Evolutionary conservation across 2,329 filamentous ascomycete genomes (phyloP).

Genomic region (Verticillium alfalfae): DNA sequence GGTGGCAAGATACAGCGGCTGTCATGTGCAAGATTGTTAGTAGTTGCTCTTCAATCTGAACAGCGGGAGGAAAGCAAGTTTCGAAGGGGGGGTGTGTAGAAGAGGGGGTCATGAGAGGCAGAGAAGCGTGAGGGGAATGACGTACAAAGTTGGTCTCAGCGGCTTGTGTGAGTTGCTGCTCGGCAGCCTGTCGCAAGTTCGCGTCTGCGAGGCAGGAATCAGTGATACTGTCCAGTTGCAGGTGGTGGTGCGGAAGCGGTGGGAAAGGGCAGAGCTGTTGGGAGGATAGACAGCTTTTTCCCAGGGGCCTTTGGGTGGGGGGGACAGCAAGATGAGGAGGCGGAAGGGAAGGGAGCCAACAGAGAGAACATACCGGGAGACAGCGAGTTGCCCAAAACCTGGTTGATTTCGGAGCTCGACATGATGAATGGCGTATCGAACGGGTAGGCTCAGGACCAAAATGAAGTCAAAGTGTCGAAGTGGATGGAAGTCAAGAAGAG

Average conservation of each 20-base stretch:
- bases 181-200: constrained; percentile 80
- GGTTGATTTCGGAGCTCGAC: constrained; percentile 87
- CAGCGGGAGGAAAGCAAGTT: constrained; percentile 5
- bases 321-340: background rate
- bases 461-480: constrained; percentile 2
- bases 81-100: background rate
- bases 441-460: constrained; percentile 4
- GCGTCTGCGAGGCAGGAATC: constrained; percentile 60
- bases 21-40: constrained; percentile 20
- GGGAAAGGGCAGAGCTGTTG: background rate
- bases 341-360: constrained; percentile 10
- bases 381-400: constrained; percentile 95
- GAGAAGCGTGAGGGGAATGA: constrained; percentile 17
- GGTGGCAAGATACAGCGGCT: constrained; percentile 89
- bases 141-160: constrained; percentile 92
- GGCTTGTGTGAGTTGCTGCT: constrained; percentile 89
- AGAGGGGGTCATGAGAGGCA: constrained; percentile 8
- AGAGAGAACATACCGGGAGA: constrained; percentile 71
- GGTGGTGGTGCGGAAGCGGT: constrained; percentile 4
- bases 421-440: constrained; percentile 38
- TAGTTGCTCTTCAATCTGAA: constrained; percentile 1
- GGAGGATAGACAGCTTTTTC: background rate
- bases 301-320: background rate
- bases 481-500: background rate
- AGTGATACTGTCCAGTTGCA: constrained; percentile 11